Evolutionary conservation across 2,329 filamentous ascomycete genomes (phyloP).

Genomic region (Beauveria bassiana): DNA sequence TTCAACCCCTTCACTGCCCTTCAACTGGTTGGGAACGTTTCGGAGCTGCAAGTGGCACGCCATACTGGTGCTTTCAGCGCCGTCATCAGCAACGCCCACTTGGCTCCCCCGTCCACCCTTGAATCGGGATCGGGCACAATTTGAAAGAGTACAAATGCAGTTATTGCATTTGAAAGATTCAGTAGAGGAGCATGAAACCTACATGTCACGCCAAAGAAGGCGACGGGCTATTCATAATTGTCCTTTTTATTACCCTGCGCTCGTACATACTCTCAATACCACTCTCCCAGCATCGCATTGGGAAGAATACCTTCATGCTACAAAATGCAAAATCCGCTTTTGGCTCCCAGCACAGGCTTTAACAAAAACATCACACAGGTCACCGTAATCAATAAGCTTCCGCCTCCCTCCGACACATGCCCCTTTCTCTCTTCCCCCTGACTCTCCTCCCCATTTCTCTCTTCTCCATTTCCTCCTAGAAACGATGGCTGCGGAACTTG

Average conservation of each 20-base stretch:
- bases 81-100: neutral
- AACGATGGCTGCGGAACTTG: conserved; percentile 52
- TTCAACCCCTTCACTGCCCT: neutral
- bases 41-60: conserved; percentile 2
- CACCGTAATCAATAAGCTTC: neutral
- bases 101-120: neutral
- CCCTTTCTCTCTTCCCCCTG: neutral
- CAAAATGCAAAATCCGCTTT: conserved; percentile 8
- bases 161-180: too few relatives aligned
- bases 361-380: neutral
- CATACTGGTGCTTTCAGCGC: neutral
- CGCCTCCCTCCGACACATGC: neutral
- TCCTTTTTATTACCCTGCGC: neutral
- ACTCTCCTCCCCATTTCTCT: neutral
- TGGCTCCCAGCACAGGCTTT: neutral
- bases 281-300: neutral
- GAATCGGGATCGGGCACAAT: neutral
- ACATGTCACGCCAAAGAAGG: neutral
- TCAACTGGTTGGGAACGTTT: too few relatives aligned
- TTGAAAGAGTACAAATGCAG: too few relatives aligned
- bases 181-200: neutral
- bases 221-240: neutral
- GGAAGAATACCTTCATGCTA: neutral
- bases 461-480: conserved; percentile 28
- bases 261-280: neutral